These are phyloP conservation scores for Rhodotorula sp. DNA, from an alignment of 1,284 basidiomycete species.

Conservation along the genomic window DNA sequence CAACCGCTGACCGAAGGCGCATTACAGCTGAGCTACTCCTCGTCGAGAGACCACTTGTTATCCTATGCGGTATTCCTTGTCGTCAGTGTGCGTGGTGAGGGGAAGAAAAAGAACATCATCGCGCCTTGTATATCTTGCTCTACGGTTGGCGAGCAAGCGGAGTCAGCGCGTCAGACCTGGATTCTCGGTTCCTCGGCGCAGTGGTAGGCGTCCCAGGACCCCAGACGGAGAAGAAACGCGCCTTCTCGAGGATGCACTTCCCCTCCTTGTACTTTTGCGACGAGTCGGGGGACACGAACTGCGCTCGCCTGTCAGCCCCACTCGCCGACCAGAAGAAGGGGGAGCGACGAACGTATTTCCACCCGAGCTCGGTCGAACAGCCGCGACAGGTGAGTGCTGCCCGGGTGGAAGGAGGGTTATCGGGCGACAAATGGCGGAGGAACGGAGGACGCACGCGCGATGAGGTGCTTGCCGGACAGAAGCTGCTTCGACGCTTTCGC, in stretches of 20 bases:
- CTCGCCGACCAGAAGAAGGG: neutral
- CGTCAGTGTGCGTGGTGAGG: neutral
- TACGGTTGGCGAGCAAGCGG: neutral
- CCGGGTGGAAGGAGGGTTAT: neutral
- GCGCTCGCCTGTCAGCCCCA: neutral
- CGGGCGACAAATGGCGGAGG: too few relatives aligned
- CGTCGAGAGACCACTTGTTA: constrained; percentile 17
- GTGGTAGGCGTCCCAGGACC: too few relatives aligned
- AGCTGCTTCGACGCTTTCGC: constrained; percentile 17
- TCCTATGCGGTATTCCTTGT: neutral
- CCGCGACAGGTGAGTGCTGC: constrained; percentile 15
- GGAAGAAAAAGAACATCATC: neutral
- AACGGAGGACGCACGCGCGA: constrained; percentile 13
- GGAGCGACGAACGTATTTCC: constrained; percentile 21
- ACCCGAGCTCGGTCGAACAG: constrained; percentile 31
- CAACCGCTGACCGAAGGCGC: too few relatives aligned
- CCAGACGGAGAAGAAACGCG: too few relatives aligned
- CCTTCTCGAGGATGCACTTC: constrained; percentile 28
- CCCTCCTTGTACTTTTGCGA: constrained; percentile 33
- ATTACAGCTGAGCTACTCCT: neutral
- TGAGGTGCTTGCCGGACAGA: constrained; percentile 25
- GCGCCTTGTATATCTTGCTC: constrained; percentile 26
- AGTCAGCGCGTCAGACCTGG: too few relatives aligned
- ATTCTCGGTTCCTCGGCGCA: too few relatives aligned
- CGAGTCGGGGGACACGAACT: constrained; percentile 23